These are phyloP conservation scores for Heracleum sosnowskyi DNA, from an alignment of 129 eudicot species.

Conservation along the genomic window DNA sequence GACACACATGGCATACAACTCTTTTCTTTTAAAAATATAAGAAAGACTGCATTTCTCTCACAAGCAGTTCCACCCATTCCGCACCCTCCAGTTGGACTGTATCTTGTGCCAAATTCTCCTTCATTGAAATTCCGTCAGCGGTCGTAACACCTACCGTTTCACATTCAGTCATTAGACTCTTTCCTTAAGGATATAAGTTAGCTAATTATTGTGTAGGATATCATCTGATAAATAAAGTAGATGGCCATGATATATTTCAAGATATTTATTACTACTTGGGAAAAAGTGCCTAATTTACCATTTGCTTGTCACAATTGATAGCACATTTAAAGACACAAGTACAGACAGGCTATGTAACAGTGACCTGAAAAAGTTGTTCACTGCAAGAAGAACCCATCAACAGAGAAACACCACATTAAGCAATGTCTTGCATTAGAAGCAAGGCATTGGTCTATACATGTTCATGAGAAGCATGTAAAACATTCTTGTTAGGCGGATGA, in stretches of 20 bases:
- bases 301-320: not conserved
- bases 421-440: not conserved
- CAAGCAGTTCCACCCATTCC: conserved; percentile 85
- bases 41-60: conserved; percentile 71
- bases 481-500: not conserved
- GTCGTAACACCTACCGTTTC: conserved; percentile 28
- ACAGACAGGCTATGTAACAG: not conserved
- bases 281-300: not conserved
- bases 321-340: not conserved
- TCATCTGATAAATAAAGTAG: not conserved
- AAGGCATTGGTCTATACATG: not conserved
- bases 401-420: not conserved
- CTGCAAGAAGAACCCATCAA: not conserved
- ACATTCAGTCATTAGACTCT: not conserved
- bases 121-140: conserved; percentile 25
- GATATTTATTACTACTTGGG: not conserved
- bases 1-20: too few relatives aligned
- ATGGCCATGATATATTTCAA: not conserved
- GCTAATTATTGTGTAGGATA: not conserved
- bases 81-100: conserved; percentile 50
- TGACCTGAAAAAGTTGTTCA: not conserved
- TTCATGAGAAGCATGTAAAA: not conserved
- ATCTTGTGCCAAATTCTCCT: conserved; percentile 28
- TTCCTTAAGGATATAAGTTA: not conserved
- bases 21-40: too few relatives aligned